Evolutionary conservation across 73 alveolate species (phyloP).

Genomic region (Paramecium sonneborni): DNA sequence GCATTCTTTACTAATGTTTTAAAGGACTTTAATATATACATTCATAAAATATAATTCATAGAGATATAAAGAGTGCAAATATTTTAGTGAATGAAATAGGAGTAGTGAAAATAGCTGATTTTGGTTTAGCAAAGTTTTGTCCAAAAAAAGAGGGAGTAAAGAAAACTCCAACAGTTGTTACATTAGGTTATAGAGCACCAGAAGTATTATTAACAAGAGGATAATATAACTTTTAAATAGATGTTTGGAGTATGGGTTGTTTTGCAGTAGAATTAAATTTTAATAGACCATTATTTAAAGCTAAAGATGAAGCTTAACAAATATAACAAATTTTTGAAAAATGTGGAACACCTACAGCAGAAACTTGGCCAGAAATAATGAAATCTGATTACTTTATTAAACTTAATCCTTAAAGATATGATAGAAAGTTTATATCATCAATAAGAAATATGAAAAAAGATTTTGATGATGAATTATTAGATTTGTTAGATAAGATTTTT

Average conservation of each 20-base stretch:
- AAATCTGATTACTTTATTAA: slow-evolving; percentile 13
- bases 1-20: slow-evolving; percentile 40
- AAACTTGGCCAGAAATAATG: slow-evolving; percentile 72
- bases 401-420: not conserved
- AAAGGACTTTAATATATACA: slow-evolving; percentile 76
- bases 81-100: slow-evolving; percentile 72
- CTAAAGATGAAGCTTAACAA: slow-evolving; percentile 69
- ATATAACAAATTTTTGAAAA: slow-evolving; percentile 70
- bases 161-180: slow-evolving; percentile 83
- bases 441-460: slow-evolving; percentile 17
- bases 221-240: slow-evolving; percentile 72
- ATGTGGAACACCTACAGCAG: slow-evolving; percentile 83
- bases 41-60: slow-evolving; percentile 75
- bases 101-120: slow-evolving; percentile 84
- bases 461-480: slow-evolving; percentile 30
- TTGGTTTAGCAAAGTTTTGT: slow-evolving; percentile 83
- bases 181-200: slow-evolving; percentile 92
- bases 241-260: slow-evolving; percentile 78
- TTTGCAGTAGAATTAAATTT: slow-evolving; percentile 30
- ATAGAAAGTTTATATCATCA: slow-evolving; percentile 16
- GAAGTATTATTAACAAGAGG: slow-evolving; percentile 80
- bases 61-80: slow-evolving; percentile 81
- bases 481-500: slow-evolving; percentile 41
- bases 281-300: slow-evolving; percentile 68
- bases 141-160: slow-evolving; percentile 49